Conservation (phyloP, 129 eudicot species). For the Gnaphalium uliginosum region DNA sequence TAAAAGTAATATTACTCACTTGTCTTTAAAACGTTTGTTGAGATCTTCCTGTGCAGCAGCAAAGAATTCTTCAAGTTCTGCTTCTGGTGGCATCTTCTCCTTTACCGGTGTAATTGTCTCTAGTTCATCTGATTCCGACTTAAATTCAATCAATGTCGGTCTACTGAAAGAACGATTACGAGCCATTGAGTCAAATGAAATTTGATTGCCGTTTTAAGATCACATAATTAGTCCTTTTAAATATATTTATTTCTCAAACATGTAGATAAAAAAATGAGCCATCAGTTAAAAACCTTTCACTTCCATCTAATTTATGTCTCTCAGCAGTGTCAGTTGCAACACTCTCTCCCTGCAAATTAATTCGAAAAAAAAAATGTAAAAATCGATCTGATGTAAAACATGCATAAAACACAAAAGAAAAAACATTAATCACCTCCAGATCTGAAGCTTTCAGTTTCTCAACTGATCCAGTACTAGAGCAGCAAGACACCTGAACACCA, state of each 20-base stretch:
- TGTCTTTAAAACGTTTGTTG: constrained; percentile 53
- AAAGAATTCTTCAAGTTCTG: constrained; percentile 77
- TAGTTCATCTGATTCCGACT: constrained; percentile 40
- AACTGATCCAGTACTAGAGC: constrained; percentile 48
- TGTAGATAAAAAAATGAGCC: neutral
- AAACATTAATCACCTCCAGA: constrained; percentile 45
- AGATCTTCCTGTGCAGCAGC: constrained; percentile 53
- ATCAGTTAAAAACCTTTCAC: constrained; percentile 38
- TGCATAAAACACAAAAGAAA: neutral
- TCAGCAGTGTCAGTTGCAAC: constrained; percentile 31
- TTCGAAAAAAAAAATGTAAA: neutral
- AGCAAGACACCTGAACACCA: constrained; percentile 42
- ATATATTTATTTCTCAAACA: neutral
- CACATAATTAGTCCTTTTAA: neutral
- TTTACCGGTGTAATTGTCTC: constrained; percentile 51
- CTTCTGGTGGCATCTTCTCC: constrained; percentile 28
- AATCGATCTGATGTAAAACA: neutral
- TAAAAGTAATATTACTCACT: constrained; percentile 33
- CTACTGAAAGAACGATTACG: constrained; percentile 33
- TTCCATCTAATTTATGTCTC: constrained; percentile 33
- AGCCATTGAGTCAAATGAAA: neutral
- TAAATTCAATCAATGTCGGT: constrained; percentile 33
- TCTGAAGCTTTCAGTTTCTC: constrained; percentile 43
- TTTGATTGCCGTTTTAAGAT: neutral
- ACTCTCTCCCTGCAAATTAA: constrained; percentile 33